These are phyloP conservation scores for Irpex lacteus DNA, from an alignment of 1,284 basidiomycete species.

Conservation along the genomic window DNA sequence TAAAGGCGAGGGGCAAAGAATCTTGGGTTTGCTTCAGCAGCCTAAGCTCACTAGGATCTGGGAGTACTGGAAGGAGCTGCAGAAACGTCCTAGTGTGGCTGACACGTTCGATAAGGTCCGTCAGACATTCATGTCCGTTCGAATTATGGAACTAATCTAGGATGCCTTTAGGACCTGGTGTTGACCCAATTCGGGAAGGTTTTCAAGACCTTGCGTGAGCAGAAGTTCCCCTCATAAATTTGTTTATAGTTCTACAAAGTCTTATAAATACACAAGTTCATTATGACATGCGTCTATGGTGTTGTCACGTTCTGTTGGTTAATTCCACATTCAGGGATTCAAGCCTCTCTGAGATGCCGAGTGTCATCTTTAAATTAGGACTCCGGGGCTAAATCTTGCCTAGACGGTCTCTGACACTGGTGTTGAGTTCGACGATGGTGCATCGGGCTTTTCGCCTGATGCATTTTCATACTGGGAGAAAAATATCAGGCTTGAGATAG, in stretches of 20 bases:
- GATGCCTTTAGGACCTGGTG: background rate
- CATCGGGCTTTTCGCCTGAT: background rate
- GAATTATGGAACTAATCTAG: background rate
- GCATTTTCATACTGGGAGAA: background rate
- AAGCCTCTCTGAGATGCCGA: too few relatives aligned
- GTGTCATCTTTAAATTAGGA: background rate
- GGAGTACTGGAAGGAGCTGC: slow-evolving; percentile 27
- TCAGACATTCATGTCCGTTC: background rate
- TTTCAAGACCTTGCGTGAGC: background rate
- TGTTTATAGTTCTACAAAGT: too few relatives aligned
- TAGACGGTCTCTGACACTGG: background rate
- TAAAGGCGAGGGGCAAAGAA: slow-evolving; percentile 26
- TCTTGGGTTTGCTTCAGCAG: slow-evolving; percentile 23
- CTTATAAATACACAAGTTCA: too few relatives aligned
- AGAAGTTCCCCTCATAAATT: background rate
- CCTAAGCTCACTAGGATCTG: slow-evolving; percentile 28
- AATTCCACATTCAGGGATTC: too few relatives aligned
- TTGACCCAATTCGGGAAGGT: background rate
- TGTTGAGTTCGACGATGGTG: background rate
- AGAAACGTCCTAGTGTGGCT: slow-evolving; percentile 27
- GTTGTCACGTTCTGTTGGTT: too few relatives aligned
- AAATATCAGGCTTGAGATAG: background rate
- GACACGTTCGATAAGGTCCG: slow-evolving; percentile 33
- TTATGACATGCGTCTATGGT: too few relatives aligned
- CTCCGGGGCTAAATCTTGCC: background rate